Evolutionary conservation across 345 rosid species (phyloP).

Genomic region (Acer saccharum): DNA sequence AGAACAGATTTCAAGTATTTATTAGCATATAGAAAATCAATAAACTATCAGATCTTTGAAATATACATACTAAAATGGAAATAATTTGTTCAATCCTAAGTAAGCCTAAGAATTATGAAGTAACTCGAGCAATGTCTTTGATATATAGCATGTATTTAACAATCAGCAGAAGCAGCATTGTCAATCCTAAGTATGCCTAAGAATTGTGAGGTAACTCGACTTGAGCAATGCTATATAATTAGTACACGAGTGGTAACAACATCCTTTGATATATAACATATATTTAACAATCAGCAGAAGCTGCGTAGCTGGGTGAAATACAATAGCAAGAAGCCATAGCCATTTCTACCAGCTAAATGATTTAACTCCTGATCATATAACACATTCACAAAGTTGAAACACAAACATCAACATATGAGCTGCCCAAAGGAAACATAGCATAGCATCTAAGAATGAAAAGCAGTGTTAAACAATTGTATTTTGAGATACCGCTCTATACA

Average conservation of each 20-base stretch:
- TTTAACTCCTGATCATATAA: background rate
- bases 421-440: background rate
- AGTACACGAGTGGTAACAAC: background rate
- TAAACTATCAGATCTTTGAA: background rate
- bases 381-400: constrained; percentile 2
- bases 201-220: background rate
- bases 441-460: background rate
- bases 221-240: background rate
- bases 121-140: background rate
- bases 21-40: constrained; percentile 5
- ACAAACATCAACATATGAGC: background rate
- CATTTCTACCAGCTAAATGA: background rate
- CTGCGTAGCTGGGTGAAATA: background rate
- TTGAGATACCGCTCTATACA: background rate
- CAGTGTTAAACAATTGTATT: background rate
- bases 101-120: background rate
- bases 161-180: background rate
- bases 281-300: background rate
- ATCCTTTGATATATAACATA: background rate
- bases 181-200: background rate
- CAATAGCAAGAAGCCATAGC: background rate
- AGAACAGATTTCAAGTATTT: constrained; percentile 13
- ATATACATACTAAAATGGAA: background rate
- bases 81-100: background rate
- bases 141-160: background rate